Base-by-base conservation (phyloP, 106 monocot species). In the Vanilla planifolia region DNA sequence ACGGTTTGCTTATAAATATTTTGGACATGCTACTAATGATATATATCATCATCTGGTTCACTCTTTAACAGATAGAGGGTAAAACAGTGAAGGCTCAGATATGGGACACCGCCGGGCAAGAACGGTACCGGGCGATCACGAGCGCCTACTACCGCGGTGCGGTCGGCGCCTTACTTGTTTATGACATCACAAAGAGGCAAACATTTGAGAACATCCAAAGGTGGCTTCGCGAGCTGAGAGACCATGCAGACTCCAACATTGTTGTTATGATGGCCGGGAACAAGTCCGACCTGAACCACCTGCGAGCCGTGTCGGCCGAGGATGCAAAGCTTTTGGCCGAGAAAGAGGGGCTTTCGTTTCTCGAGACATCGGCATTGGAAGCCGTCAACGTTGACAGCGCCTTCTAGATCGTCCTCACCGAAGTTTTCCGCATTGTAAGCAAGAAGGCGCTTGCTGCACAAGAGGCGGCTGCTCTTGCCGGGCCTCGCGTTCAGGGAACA, bases 61-160 rank as follows among this genome's bases (percentile, higher is more conserved):
- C n/a, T n/a, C n/a, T n/a, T 47, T 26, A 55, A 55, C 57, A 80
- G 80, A 70, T 80, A 2, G 75, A 80, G 28, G 72, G 72, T 15
- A 71, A 42, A 59, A 67, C 50, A 57, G 62, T 80, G 16, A 80
- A 80, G 56, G 80, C 80, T 6, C 80, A 80, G 67, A 80, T 80
- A 51, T 80, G 80, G 80, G 76, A 80, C 76, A 80, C 80, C 0
- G 80, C 80, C 22, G 80, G 80, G 3, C 80, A 80, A 30, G 80
- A 80, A 48, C 65, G 80, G 6, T 80, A 80, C 48, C 24, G 80
- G 21, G 80, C 80, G 0, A 80, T 76, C 35, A 80, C 80, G 27
- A 80, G 80, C 8, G 80, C 76, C 3, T 80, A 80, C 59, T 80
- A 80, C 43, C 75, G 80, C 1, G 80, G 80, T 7, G 80, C 80